phyloP scores from a whole-genome alignment of 108 stramenopile genomes.

The Conticribra weissflogii region DNA sequence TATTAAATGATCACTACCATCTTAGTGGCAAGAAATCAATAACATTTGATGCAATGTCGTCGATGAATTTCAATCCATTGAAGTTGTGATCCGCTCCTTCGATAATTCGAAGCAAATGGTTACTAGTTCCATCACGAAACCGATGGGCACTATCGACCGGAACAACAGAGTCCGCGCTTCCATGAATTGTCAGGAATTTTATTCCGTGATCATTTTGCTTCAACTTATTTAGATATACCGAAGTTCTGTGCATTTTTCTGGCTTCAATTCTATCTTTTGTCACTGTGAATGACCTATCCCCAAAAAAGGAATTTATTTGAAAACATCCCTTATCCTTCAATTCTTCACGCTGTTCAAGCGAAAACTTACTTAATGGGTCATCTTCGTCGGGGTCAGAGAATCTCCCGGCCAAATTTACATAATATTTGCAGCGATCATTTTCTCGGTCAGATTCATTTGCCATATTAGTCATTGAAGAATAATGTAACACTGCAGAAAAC shows the following conservation, averaged over 20 bases:
- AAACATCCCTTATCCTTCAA: conserved; percentile 18
- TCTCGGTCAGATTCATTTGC: conserved; percentile 13
- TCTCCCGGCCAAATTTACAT: conserved; percentile 45
- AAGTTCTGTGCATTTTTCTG: conserved; percentile 7
- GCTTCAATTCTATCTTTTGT: conserved; percentile 20
- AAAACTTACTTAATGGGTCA: conserved; percentile 9
- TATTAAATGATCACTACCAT: no score
- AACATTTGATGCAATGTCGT: conserved; percentile 16
- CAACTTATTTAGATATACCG: background rate
- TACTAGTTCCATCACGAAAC: conserved; percentile 28
- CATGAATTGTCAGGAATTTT: conserved; percentile 42
- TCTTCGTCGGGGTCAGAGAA: conserved; percentile 8
- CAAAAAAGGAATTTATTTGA: conserved; percentile 6
- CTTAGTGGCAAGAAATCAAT: no score
- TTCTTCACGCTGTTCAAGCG: conserved; percentile 6
- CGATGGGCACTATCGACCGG: conserved; percentile 23
- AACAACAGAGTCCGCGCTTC: conserved; percentile 22
- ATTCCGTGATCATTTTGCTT: conserved; percentile 3
- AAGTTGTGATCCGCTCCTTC: conserved; percentile 46
- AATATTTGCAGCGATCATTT: conserved; percentile 9
- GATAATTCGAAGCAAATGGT: conserved; percentile 37
- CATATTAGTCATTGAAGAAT: conserved; percentile 11
- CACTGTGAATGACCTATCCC: conserved; percentile 15
- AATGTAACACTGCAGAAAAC: conserved; percentile 28
- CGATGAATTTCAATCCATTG: conserved; percentile 41